Conservation (phyloP, 768 basidiomycete genomes). For the Russula brevipes region DNA sequence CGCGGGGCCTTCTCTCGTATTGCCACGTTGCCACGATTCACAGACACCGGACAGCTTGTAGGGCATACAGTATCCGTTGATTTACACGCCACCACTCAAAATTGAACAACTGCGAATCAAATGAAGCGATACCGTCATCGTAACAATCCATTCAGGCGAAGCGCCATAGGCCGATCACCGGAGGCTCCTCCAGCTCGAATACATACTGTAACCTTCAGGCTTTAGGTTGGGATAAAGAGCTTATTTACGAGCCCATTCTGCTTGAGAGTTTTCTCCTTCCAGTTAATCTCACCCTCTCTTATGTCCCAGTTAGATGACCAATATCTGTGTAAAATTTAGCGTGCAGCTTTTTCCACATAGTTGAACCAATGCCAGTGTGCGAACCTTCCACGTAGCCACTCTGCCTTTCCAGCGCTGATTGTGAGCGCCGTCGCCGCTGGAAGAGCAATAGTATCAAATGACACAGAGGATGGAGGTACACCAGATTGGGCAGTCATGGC, state of each 20-base stretch:
- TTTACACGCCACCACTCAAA: no score
- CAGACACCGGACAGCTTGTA: no score
- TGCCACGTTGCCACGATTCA: no score
- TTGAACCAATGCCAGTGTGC: background rate
- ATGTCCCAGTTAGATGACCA: conserved; percentile 1
- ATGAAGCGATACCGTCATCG: no score
- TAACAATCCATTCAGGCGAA: no score
- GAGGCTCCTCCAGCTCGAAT: no score
- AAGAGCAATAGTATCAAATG: background rate
- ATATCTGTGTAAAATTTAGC: conserved; percentile 48
- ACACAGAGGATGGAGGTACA: background rate
- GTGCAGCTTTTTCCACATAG: no score
- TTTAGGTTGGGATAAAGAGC: background rate
- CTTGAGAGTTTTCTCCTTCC: background rate
- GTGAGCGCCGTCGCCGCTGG: conserved; percentile 5
- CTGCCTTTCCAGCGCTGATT: conserved; percentile 13
- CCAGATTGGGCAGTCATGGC: background rate
- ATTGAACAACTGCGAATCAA: no score
- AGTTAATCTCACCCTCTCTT: background rate
- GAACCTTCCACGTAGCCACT: conserved; percentile 18
- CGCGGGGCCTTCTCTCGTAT: no score
- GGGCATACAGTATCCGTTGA: no score
- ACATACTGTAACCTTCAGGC: no score
- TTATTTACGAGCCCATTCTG: conserved; percentile 3
- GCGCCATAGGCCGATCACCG: no score